phyloP scores from a whole-genome alignment of 192 early-diverging fungal genomes.

The Coemansia asiatica region DNA sequence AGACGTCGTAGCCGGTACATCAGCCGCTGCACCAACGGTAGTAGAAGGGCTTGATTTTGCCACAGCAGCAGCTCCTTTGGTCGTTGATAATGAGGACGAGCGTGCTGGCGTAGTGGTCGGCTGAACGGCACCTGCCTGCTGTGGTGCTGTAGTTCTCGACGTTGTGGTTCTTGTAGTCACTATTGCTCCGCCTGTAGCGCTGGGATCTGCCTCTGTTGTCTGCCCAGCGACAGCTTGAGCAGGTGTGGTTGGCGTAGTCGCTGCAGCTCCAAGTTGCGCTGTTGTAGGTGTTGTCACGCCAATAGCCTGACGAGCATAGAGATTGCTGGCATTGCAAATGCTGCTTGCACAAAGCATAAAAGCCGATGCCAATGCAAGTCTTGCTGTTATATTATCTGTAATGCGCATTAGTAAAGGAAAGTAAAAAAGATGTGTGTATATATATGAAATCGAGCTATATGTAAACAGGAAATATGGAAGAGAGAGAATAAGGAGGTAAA shows the following conservation, averaged over 20 bases:
- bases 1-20: not conserved
- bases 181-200: not conserved
- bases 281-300: constrained; percentile 1
- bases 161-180: not conserved
- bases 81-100: not conserved
- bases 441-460: not conserved
- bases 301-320: not conserved
- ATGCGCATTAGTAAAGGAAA: not conserved
- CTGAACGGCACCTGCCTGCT: not conserved
- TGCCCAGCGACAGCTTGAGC: not conserved
- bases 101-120: not conserved
- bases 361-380: not conserved
- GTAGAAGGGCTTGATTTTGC: not conserved
- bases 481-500: too few relatives aligned
- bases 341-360: not conserved
- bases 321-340: constrained; percentile 1
- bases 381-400: not conserved
- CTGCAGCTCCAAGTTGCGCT: not conserved
- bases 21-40: not conserved
- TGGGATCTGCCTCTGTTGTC: not conserved
- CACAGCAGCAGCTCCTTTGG: not conserved
- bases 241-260: not conserved
- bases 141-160: constrained; percentile 4
- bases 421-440: not conserved
- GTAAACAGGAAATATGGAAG: too few relatives aligned